These are phyloP conservation scores for Torulaspora globosa DNA, from an alignment of 1,139 yeast species.

Conservation along the genomic window DNA sequence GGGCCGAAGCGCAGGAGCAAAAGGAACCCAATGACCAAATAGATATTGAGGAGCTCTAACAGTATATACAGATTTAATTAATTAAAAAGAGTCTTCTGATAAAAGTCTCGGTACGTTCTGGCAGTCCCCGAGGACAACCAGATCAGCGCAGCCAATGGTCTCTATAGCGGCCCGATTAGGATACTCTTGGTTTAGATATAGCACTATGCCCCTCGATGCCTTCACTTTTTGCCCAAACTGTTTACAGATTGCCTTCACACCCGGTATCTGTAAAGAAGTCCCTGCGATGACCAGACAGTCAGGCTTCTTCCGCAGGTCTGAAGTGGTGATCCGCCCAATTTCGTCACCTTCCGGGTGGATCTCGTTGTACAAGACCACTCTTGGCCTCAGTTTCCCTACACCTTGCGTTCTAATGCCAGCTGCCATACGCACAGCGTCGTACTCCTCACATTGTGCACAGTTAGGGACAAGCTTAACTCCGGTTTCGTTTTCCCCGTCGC, in stretches of 20 bases:
- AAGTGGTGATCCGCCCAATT: constrained; percentile 66
- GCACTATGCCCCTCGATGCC: constrained; percentile 51
- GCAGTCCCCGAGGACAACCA: constrained; percentile 58
- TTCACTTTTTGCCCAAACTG: constrained; percentile 67
- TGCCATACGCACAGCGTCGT: constrained; percentile 46
- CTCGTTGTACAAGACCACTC: constrained; percentile 81
- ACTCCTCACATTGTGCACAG: constrained; percentile 55
- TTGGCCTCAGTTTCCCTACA: constrained; percentile 72
- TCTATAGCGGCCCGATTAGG: constrained; percentile 49
- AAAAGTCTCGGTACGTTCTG: constrained; percentile 39
- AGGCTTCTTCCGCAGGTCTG: constrained; percentile 61
- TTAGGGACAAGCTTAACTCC: constrained; percentile 40
- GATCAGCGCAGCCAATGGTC: constrained; percentile 50
- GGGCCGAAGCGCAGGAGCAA: constrained; percentile 96
- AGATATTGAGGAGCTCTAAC: constrained; percentile 48
- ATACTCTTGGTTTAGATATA: constrained; percentile 54
- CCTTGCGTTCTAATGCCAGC: constrained; percentile 75
- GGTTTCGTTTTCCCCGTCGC: constrained; percentile 23
- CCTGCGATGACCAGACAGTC: constrained; percentile 82
- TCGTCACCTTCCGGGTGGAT: constrained; percentile 84
- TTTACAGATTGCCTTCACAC: constrained; percentile 70
- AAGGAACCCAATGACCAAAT: constrained; percentile 85
- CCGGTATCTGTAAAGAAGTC: constrained; percentile 81
- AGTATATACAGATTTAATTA: constrained; percentile 4
- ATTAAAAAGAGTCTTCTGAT: constrained; percentile 1